Percentiles rank a stretch among this genome's conserved stretches.
Evolutionary conservation across 306 rosid genomes (phyloP).

Genomic region (Medicago ruthenica): DNA sequence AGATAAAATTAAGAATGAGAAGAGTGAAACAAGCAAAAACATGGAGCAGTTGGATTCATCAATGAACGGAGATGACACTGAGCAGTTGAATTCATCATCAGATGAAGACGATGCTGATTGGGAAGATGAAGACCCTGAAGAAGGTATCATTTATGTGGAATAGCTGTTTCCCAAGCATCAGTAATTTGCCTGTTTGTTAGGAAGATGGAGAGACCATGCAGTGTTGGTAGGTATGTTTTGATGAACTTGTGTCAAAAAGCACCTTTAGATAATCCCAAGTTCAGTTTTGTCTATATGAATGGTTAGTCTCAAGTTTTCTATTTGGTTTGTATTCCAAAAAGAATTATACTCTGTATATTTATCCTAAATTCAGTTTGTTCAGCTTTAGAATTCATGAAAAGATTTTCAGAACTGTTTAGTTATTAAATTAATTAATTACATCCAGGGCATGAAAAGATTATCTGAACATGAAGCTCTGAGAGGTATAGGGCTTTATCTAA

Average conservation of each 20-base stretch:
- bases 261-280: constrained; percentile 19
- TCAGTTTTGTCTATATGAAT: constrained; percentile 7
- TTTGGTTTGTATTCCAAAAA: constrained; percentile 17
- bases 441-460: constrained; percentile 9
- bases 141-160: constrained; percentile 76
- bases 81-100: constrained; percentile 47
- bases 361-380: constrained; percentile 14
- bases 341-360: not conserved
- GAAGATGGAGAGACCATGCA: constrained; percentile 40
- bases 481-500: constrained; percentile 19
- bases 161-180: constrained; percentile 50
- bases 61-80: constrained; percentile 44
- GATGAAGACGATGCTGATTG: constrained; percentile 58
- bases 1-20: constrained; percentile 79
- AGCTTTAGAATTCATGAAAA: constrained; percentile 22
- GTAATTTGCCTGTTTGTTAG: constrained; percentile 30
- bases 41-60: constrained; percentile 46
- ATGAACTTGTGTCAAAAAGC: constrained; percentile 18
- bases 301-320: constrained; percentile 19
- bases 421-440: constrained; percentile 12
- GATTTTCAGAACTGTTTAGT: not conserved
- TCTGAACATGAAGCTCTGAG: constrained; percentile 30
- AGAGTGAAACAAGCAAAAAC: constrained; percentile 41
- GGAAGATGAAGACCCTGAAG: constrained; percentile 75
- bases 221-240: constrained; percentile 56